A percentile compares a stretch with the other conserved stretches of the same genome.
Conservation (phyloP, 1,139 yeast genomes). For the Protomyces inouyei region DNA sequence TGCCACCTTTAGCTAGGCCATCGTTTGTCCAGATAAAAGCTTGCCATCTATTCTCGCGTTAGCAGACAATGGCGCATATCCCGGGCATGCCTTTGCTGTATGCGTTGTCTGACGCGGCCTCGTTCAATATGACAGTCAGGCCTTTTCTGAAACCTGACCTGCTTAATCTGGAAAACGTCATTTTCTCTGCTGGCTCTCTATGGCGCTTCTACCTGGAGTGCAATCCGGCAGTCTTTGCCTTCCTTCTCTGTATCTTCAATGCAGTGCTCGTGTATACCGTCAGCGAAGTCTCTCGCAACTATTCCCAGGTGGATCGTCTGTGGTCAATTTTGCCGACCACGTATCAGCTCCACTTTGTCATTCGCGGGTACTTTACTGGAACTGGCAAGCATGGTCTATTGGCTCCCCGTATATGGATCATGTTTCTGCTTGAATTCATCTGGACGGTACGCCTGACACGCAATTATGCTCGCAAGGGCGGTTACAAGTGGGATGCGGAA, state of each 20-base stretch:
- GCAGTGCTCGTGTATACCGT: conserved; percentile 15
- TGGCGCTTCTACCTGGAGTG: conserved; percentile 19
- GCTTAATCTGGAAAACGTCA: conserved; percentile 4
- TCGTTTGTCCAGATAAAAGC: too few relatives aligned
- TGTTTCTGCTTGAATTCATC: conserved; percentile 15
- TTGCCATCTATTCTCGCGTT: too few relatives aligned
- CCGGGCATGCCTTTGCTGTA: conserved; percentile 21
- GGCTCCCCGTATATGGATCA: conserved; percentile 27
- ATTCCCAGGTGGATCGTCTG: conserved; percentile 32
- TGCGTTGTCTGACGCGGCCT: conserved; percentile 9
- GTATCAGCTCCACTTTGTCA: conserved; percentile 28
- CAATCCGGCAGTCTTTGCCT: conserved; percentile 19
- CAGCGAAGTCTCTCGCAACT: conserved; percentile 23
- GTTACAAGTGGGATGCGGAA: conserved; percentile 31
- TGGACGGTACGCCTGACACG: conserved; percentile 32
- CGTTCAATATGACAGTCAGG: conserved; percentile 6
- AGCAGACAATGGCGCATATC: not conserved
- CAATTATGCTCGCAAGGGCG: conserved; percentile 34
- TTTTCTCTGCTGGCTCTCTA: conserved; percentile 8
- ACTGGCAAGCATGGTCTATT: conserved; percentile 22
- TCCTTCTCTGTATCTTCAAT: conserved; percentile 10
- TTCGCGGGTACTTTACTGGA: conserved; percentile 26
- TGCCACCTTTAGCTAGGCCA: too few relatives aligned
- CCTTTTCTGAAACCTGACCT: conserved; percentile 17
- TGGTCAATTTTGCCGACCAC: conserved; percentile 33